Evolutionary conservation across 129 eudicot species (phyloP).

Genomic region (Arctium lappa): DNA sequence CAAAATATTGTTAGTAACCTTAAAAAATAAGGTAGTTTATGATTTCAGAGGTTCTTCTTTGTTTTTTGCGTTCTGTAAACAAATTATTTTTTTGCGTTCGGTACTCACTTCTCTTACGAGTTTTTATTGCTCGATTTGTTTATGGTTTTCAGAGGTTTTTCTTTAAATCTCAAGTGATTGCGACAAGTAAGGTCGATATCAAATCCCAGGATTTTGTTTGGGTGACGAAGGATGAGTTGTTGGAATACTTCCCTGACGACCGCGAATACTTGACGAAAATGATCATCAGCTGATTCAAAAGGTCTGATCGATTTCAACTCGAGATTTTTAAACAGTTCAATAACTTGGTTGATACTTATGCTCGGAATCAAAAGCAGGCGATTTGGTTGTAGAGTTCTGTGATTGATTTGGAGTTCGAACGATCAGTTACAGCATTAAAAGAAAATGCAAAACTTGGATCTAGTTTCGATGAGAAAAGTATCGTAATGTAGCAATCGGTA

Average conservation of each 20-base stretch:
- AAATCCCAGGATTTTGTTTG: constrained; percentile 78
- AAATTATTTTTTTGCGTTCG: not conserved
- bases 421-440: not conserved
- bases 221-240: constrained; percentile 85
- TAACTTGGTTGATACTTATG: constrained; percentile 11
- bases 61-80: not conserved
- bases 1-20: not conserved
- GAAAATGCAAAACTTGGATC: not conserved
- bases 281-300: constrained; percentile 61
- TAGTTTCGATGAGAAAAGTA: not conserved
- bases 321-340: not conserved
- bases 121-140: not conserved
- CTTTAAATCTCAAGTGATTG: constrained; percentile 91
- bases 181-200: constrained; percentile 54
- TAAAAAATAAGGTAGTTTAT: not conserved
- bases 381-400: constrained; percentile 6
- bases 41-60: constrained; percentile 74
- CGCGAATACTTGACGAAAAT: constrained; percentile 67
- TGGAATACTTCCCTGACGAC: constrained; percentile 87
- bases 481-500: constrained; percentile 9
- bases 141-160: constrained; percentile 64
- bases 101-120: not conserved
- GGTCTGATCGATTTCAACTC: not conserved
- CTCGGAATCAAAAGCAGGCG: constrained; percentile 2
- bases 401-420: not conserved